Evolutionary conservation across 805 yeast genomes (phyloP), one percentile per base, ranked within the genome.

Genomic region (Kregervanrija delftensis): DNA sequence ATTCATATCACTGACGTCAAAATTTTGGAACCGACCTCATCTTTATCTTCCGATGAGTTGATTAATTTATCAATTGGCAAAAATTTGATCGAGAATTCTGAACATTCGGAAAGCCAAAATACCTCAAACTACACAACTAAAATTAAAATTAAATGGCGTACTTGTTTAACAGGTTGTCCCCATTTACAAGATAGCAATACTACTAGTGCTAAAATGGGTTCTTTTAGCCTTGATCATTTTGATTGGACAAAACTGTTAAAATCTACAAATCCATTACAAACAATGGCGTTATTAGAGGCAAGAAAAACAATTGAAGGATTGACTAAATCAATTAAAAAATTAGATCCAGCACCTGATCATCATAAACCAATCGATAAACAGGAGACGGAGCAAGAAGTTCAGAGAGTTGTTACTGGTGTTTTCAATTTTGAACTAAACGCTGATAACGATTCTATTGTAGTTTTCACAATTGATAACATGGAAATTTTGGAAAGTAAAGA

Each of bases 381-480:
- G 11, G 41, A 30, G 4, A 39, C 33, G 3, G 35, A 15, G 4
- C 46, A 37, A 13, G 48, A 55, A 34, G 50, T 55, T 13, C 66
- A 75, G 47, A 51, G 79, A 36, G 63, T 72, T 3, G 35, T 71
- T 15, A 55, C 63, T 33, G 91, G 90, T 1, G 59, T 79, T 3
- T 83, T 83, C 54, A 69, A 81, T 8, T 83, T 83, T 56, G 90
- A 83, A 55, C 66, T 84, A 46, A 77, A 72, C 53, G 71, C 70
- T 17, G 64, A 66, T n/a, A 79, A 81, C 56, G 72, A 75, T 46
- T 58, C 67, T 48, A 75, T 84, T 32, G 39, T 68, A 6, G 86
- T 79, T 5, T 86, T 83, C 56, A 79, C 85, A 2, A 70, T 84
- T 31, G 91, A 84, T 52, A 74, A 80, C 52, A 69, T 84, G 45